These are phyloP conservation scores for Epichloe elymi DNA, from an alignment of 2,329 filamentous ascomycete species.

Conservation along the genomic window DNA sequence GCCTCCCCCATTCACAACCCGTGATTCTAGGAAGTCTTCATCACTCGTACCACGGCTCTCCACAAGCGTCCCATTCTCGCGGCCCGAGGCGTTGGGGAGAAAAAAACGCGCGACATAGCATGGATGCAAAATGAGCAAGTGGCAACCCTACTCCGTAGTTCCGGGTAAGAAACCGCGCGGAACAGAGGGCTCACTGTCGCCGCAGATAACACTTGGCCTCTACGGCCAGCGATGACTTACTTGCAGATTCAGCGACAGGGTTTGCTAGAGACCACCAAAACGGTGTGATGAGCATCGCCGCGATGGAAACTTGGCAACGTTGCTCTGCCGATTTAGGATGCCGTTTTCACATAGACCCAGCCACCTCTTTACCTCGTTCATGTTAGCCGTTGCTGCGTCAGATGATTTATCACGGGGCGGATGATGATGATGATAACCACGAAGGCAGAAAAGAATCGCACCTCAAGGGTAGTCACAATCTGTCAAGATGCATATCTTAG, in stretches of 20 bases:
- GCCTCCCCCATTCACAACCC: too few relatives aligned
- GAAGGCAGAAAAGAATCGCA: too few relatives aligned
- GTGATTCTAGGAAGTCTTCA: too few relatives aligned
- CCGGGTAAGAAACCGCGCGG: not conserved
- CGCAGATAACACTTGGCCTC: not conserved
- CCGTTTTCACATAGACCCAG: not conserved
- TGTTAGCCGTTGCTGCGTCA: not conserved
- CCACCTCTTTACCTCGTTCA: not conserved
- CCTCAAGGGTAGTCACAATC: too few relatives aligned
- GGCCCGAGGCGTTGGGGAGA: too few relatives aligned
- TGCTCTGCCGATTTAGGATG: not conserved
- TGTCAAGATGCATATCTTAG: too few relatives aligned
- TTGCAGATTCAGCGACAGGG: constrained; percentile 3
- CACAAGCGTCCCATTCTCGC: too few relatives aligned
- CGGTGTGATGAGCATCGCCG: not conserved
- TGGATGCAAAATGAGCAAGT: not conserved
- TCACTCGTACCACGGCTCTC: too few relatives aligned
- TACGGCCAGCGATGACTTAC: not conserved
- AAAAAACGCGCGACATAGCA: too few relatives aligned
- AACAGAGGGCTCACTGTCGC: not conserved
- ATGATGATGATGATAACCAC: too few relatives aligned
- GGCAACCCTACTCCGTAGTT: not conserved
- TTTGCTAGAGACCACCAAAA: not conserved
- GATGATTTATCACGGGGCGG: not conserved
- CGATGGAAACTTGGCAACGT: not conserved